Percentiles rank a stretch among this genome's conserved stretches.
phyloP scores from a whole-genome alignment of 805 yeast species.

The Suhomyces vadensis region DNA sequence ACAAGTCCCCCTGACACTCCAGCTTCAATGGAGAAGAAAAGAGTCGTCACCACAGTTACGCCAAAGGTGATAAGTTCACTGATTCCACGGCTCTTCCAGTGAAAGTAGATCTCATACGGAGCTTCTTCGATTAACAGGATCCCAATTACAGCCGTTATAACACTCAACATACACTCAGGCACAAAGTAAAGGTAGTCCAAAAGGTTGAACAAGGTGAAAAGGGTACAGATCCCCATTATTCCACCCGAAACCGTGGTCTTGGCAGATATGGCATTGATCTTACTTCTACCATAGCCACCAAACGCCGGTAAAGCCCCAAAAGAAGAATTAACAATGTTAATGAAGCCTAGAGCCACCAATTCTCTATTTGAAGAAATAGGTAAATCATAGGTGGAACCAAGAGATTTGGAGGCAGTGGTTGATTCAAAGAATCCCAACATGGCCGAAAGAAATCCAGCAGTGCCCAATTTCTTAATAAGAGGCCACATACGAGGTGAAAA shows the following conservation, averaged over 20 bases:
- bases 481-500: slow-evolving; percentile 48
- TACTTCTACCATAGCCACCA: slow-evolving; percentile 95
- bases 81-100: slow-evolving; percentile 70
- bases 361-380: slow-evolving; percentile 87
- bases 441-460: slow-evolving; percentile 73
- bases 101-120: slow-evolving; percentile 75
- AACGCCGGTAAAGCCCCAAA: slow-evolving; percentile 83
- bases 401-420: slow-evolving; percentile 86
- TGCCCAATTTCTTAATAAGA: slow-evolving; percentile 57
- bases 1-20: slow-evolving; percentile 88
- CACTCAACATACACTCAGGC: slow-evolving; percentile 79
- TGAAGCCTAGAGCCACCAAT: slow-evolving; percentile 81
- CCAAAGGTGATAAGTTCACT: slow-evolving; percentile 70
- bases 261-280: slow-evolving; percentile 82
- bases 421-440: slow-evolving; percentile 90
- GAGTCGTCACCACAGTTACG: slow-evolving; percentile 62
- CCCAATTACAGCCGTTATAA: slow-evolving; percentile 76
- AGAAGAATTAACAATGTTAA: slow-evolving; percentile 63
- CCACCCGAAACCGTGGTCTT: slow-evolving; percentile 82
- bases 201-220: slow-evolving; percentile 61
- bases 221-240: slow-evolving; percentile 74
- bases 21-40: slow-evolving; percentile 75
- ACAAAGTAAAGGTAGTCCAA: slow-evolving; percentile 66
- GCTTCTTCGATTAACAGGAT: slow-evolving; percentile 70
- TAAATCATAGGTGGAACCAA: slow-evolving; percentile 70